phyloP scores from a whole-genome alignment of 1,139 yeast species.

The Arxiozyma telluris region DNA sequence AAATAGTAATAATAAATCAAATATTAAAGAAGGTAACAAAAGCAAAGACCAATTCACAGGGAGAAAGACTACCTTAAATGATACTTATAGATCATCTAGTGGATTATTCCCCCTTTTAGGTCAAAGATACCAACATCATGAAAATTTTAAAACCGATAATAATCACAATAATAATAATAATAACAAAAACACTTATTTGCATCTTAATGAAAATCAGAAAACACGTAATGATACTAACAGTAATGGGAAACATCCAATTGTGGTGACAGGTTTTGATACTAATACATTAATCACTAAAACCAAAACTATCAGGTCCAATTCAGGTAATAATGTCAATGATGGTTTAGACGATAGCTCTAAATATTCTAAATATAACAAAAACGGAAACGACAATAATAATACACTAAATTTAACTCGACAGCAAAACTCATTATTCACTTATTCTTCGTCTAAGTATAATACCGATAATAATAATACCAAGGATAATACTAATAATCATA shows the following conservation, averaged over 20 bases:
- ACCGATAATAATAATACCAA: neutral
- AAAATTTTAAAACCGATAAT: neutral
- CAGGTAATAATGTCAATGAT: constrained; percentile 1
- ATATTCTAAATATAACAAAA: neutral
- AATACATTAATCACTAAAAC: constrained; percentile 14
- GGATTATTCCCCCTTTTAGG: constrained; percentile 5
- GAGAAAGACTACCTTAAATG: neutral
- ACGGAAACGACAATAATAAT: neutral
- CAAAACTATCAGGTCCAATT: neutral
- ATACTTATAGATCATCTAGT: constrained; percentile 4
- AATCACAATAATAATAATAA: constrained; percentile 10
- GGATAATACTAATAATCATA: constrained; percentile 1
- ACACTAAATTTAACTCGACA: neutral
- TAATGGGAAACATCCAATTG: constrained; percentile 1
- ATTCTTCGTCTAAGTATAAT: constrained; percentile 1
- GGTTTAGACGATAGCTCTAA: constrained; percentile 4
- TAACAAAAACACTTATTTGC: neutral
- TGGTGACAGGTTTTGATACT: constrained; percentile 23
- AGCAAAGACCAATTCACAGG: neutral
- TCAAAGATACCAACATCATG: constrained; percentile 4
- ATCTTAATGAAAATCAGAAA: neutral
- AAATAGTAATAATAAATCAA: neutral
- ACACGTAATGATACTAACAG: neutral
- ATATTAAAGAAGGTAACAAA: neutral
- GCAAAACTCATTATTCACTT: constrained; percentile 1